These are phyloP conservation scores for Theobroma grandiflorum DNA, from an alignment of 441 rosid species.

Conservation along the genomic window DNA sequence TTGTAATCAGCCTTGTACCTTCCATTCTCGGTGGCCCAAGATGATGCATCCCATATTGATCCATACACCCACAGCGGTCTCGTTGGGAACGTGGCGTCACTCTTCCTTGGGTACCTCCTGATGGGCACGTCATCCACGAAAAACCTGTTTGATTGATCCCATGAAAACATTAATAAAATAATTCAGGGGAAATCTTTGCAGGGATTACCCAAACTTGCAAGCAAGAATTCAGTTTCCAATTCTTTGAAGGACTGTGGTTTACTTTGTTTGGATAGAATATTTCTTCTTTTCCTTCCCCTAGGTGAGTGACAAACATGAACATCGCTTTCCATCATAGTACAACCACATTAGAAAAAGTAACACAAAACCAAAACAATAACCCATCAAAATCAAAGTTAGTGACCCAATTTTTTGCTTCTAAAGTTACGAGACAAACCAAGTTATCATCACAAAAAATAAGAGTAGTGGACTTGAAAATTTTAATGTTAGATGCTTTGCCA, in stretches of 20 bases:
- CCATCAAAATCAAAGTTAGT: not conserved
- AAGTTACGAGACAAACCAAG: not conserved
- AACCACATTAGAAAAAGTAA: not conserved
- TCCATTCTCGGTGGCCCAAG: constrained; percentile 81
- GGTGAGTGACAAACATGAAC: not conserved
- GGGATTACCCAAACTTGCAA: not conserved
- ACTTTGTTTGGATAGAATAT: not conserved
- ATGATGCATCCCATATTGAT: constrained; percentile 78
- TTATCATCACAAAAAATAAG: not conserved
- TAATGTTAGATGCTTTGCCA: too few relatives aligned
- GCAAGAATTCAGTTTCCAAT: not conserved
- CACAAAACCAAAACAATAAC: not conserved
- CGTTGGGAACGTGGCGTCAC: constrained; percentile 56
- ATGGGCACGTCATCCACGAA: constrained; percentile 77
- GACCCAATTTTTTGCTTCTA: not conserved
- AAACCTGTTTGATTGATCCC: constrained; percentile 41
- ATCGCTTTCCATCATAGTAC: constrained; percentile 5
- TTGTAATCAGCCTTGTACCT: constrained; percentile 62
- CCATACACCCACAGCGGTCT: constrained; percentile 76
- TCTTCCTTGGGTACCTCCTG: constrained; percentile 56
- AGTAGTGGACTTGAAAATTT: not conserved
- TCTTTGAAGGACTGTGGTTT: not conserved
- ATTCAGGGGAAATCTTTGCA: not conserved
- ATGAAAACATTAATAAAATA: not conserved
- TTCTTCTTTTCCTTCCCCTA: not conserved